phyloP scores from a whole-genome alignment of 148 eudicot species.

The Diospyros kaki region DNA sequence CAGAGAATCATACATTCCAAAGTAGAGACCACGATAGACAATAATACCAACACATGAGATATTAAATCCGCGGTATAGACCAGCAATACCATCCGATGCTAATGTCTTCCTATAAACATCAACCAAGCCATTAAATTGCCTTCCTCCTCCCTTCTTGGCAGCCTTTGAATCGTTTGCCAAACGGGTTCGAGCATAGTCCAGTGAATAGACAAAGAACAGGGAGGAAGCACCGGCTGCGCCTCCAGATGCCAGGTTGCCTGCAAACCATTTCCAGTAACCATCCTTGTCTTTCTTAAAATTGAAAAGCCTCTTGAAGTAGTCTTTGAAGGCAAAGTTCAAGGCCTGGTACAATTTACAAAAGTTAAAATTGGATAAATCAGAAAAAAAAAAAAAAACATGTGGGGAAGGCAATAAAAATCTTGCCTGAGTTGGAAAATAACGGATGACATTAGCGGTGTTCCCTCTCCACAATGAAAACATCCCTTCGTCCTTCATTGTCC shows the following conservation, averaged over 20 bases:
- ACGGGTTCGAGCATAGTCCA: slow-evolving; percentile 36
- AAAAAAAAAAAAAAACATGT: not conserved
- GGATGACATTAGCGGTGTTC: slow-evolving; percentile 35
- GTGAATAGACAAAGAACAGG: slow-evolving; percentile 26
- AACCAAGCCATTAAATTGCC: slow-evolving; percentile 27
- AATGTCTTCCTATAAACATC: slow-evolving; percentile 31
- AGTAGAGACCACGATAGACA: slow-evolving; percentile 35
- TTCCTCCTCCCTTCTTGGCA: slow-evolving; percentile 30
- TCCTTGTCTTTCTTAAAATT: slow-evolving; percentile 35
- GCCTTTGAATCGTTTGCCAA: slow-evolving; percentile 30
- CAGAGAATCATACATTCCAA: slow-evolving; percentile 35
- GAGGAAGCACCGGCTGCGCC: slow-evolving; percentile 40
- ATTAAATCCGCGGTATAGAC: slow-evolving; percentile 33
- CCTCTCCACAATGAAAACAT: slow-evolving; percentile 29
- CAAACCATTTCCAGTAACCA: slow-evolving; percentile 42
- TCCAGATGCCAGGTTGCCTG: slow-evolving; percentile 31
- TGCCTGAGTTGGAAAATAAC: slow-evolving; percentile 39
- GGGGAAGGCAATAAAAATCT: not conserved
- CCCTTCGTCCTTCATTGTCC: slow-evolving; percentile 31
- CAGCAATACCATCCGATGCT: slow-evolving; percentile 30
- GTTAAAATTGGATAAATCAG: not conserved
- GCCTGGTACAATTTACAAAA: slow-evolving; percentile 16
- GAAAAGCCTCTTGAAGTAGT: slow-evolving; percentile 33
- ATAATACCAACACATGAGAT: slow-evolving; percentile 34
- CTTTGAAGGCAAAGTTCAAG: slow-evolving; percentile 35